phyloP scores from a whole-genome alignment of 2,329 filamentous ascomycete species.

The Tympanopsis confertula region DNA sequence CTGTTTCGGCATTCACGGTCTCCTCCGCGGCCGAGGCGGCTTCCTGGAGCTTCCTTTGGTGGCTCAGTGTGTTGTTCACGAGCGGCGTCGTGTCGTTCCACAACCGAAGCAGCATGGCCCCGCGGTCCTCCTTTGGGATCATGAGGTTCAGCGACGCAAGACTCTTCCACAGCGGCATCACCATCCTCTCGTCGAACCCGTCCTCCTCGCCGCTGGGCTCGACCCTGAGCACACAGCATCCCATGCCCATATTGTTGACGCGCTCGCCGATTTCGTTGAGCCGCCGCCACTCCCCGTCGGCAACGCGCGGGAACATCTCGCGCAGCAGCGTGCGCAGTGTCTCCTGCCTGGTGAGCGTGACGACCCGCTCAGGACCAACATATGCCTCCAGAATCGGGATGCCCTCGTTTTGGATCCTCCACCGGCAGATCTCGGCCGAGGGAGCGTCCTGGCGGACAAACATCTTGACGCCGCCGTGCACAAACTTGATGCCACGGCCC shows the following conservation, averaged over 20 bases:
- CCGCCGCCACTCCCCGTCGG: conserved; percentile 59
- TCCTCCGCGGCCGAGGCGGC: no score
- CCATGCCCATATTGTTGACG: conserved; percentile 70
- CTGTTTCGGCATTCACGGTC: no score
- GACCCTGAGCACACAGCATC: conserved; percentile 83
- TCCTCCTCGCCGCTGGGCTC: conserved; percentile 45
- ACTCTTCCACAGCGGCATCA: conserved; percentile 88
- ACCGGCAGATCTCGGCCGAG: conserved; percentile 73
- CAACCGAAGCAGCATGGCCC: conserved; percentile 79
- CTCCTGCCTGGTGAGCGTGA: conserved; percentile 64
- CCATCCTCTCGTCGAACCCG: conserved; percentile 61
- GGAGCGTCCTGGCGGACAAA: conserved; percentile 96
- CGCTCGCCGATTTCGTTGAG: conserved; percentile 81
- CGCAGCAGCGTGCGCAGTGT: conserved; percentile 74
- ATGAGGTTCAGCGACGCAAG: conserved; percentile 88
- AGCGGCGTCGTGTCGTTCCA: conserved; percentile 83
- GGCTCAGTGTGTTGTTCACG: no score
- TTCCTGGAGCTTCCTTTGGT: no score
- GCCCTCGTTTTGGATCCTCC: conserved; percentile 92
- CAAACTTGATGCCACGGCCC: conserved; percentile 82
- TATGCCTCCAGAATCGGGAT: conserved; percentile 85
- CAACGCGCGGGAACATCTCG: conserved; percentile 92
- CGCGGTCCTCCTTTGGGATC: conserved; percentile 92
- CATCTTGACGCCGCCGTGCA: conserved; percentile 96
- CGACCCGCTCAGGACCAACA: conserved; percentile 66